Evolutionary conservation across 108 stramenopile species (phyloP).

Genomic region (Cyclotella sp.): DNA sequence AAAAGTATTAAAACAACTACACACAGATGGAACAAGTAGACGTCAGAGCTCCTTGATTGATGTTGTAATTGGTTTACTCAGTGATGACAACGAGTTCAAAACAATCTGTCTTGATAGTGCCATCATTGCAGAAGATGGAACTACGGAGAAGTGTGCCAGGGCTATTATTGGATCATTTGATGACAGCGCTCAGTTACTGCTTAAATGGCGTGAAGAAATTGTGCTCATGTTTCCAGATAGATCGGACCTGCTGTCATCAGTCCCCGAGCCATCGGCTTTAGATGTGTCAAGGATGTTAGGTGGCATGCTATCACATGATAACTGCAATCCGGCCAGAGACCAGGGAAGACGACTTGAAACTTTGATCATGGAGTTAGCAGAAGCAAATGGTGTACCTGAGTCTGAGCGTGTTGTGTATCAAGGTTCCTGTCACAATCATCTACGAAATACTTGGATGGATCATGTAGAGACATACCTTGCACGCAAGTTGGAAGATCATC

Average conservation of each 20-base stretch:
- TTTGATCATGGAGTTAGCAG: background rate
- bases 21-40: slow-evolving; percentile 23
- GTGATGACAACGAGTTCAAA: slow-evolving; percentile 12
- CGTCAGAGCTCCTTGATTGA: slow-evolving; percentile 3
- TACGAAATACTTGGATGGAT: too few relatives aligned
- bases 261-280: too few relatives aligned
- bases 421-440: too few relatives aligned
- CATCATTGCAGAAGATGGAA: slow-evolving; percentile 16
- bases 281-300: background rate
- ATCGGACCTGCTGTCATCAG: too few relatives aligned
- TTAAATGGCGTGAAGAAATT: slow-evolving; percentile 12
- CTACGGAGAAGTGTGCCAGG: slow-evolving; percentile 14
- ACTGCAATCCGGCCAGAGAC: too few relatives aligned
- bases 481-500: too few relatives aligned
- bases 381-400: background rate
- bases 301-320: background rate
- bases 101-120: slow-evolving; percentile 12
- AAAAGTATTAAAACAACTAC: slow-evolving; percentile 13
- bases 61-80: slow-evolving; percentile 2
- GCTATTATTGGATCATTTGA: too few relatives aligned
- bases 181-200: too few relatives aligned
- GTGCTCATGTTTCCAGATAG: slow-evolving; percentile 14
- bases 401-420: background rate
- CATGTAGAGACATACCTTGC: too few relatives aligned
- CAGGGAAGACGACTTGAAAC: background rate